These are phyloP conservation scores for Chaetomiaceae sp. DNA, from an alignment of 2,329 filamentous ascomycete genomes.

Conservation along the genomic window DNA sequence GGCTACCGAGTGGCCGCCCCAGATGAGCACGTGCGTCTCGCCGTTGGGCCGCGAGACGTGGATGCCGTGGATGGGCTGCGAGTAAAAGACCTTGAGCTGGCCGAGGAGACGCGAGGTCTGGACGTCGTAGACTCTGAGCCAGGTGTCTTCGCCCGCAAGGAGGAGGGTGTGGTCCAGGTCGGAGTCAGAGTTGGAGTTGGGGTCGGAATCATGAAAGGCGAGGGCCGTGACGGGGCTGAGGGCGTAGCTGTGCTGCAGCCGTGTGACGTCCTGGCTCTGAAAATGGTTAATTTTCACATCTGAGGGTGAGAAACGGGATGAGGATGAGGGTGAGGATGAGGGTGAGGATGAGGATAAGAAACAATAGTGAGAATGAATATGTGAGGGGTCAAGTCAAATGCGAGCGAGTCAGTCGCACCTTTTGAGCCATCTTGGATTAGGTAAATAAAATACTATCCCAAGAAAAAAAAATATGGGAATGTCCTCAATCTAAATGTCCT, in stretches of 20 bases:
- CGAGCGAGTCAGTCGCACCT: too few species aligned
- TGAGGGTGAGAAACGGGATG: too few species aligned
- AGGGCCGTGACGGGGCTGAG: conserved; percentile 57
- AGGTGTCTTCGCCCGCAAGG: conserved; percentile 56
- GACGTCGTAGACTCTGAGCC: conserved; percentile 50
- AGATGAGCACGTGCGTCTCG: conserved; percentile 49
- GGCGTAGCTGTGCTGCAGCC: conserved; percentile 34
- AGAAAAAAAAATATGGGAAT: too few species aligned
- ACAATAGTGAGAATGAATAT: too few species aligned
- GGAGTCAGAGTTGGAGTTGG: conserved; percentile 19
- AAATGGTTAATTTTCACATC: too few species aligned
- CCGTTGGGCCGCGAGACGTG: conserved; percentile 31
- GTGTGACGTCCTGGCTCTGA: conserved; percentile 7
- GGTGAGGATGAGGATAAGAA: too few species aligned
- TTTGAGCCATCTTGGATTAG: too few species aligned
- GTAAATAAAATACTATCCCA: too few species aligned
- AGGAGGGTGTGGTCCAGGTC: conserved; percentile 36
- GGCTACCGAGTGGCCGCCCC: conserved; percentile 64
- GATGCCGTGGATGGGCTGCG: conserved; percentile 73
- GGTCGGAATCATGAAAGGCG: conserved; percentile 41
- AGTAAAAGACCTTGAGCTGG: conserved; percentile 52
- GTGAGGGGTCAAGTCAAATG: too few species aligned
- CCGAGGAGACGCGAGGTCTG: conserved; percentile 34
- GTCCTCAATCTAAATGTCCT: too few species aligned
- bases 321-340: too few species aligned